Evolutionary conservation across 164 flowering plant species (phyloP).

Genomic region (Akebia trifoliata): DNA sequence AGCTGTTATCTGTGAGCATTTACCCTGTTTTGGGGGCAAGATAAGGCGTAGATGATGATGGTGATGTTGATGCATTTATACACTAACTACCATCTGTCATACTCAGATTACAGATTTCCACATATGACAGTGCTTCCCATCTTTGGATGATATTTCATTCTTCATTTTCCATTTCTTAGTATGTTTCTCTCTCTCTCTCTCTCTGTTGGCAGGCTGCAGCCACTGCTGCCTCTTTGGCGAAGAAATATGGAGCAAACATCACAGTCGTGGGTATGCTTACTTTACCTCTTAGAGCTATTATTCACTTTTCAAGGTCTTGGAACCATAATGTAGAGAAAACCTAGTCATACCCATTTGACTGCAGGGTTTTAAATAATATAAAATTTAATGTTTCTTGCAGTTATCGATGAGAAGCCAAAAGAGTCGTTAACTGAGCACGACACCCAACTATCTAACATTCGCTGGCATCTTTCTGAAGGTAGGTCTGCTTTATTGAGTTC

Average conservation of each 20-base stretch:
- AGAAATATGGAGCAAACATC: slow-evolving; percentile 91
- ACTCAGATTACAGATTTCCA: background rate
- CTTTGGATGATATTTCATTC: background rate
- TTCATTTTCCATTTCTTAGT: background rate
- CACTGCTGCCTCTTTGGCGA: slow-evolving; percentile 82
- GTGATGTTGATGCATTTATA: too few species aligned
- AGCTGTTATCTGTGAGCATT: too few species aligned
- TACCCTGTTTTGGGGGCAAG: too few species aligned
- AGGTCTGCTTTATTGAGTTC: background rate
- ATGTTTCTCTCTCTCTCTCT: background rate
- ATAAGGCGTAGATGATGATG: too few species aligned
- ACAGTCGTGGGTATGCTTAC: slow-evolving; percentile 80
- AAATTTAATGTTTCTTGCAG: slow-evolving; percentile 55
- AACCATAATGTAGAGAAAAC: slow-evolving; percentile 15
- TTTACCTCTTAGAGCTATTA: slow-evolving; percentile 2
- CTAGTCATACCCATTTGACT: slow-evolving; percentile 19
- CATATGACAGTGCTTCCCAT: background rate
- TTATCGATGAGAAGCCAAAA: slow-evolving; percentile 74
- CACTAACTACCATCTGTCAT: too few species aligned
- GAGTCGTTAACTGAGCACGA: slow-evolving; percentile 77
- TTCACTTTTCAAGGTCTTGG: background rate
- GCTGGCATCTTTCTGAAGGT: slow-evolving; percentile 99
- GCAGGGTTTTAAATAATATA: slow-evolving; percentile 22
- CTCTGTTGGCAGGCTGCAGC: slow-evolving; percentile 61
- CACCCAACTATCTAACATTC: slow-evolving; percentile 76